Base-by-base conservation (phyloP, 2,329 filamentous ascomycete genomes). In the Pseudogymnoascus sp. region DNA sequence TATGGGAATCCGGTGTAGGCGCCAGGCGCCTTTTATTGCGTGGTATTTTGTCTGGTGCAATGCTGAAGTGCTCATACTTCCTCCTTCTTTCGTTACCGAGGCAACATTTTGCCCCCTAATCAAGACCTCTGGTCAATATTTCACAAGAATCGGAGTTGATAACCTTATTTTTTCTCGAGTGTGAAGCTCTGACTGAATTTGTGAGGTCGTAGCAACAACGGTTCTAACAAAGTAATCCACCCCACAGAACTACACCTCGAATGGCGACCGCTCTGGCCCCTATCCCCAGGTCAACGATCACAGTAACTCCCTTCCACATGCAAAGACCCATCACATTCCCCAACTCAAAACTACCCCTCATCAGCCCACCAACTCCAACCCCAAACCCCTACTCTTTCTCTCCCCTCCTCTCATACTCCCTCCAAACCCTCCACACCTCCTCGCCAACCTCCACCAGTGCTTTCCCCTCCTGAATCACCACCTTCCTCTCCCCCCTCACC, bases 381-480 rank as follows among this genome's bases (percentile, higher is more conserved):
- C 4, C 14, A 11, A 16, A 10, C 43, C 14, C 24, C 24, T 50
- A 59, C 12, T 46, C 38, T 38, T n/a, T 24, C 59, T 11, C 46
- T 60, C 53, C 62, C 60, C 60, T n/a, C 53, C 43, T 37, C 41
- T 68, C 68, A 66, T 66, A 71, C 60, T 64, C 65, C 62, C 63
- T 66, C 70, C 70, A 71, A 53, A 68, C 63, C 60, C 56, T 46
- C 68, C 66, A 69, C 22, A 68, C 62, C 31, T 43, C 50, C 22
- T 70, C 69, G 2, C 38, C 37, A 31, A 71, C 61, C 16, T 68
- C 65, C 59, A 70, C 60, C 33, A 68, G 1, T 3, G 50, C 33
- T 40, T 65, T 67, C 61, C 69, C 67, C 60, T 65, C 66, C 40
- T 63, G 14, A 61, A 70, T 71, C 3, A 71, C 64, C 6, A 67